Evolutionary conservation across 106 monocot genomes (phyloP), one percentile per base, ranked within the genome.

Genomic region (Cymbidium sinense): DNA sequence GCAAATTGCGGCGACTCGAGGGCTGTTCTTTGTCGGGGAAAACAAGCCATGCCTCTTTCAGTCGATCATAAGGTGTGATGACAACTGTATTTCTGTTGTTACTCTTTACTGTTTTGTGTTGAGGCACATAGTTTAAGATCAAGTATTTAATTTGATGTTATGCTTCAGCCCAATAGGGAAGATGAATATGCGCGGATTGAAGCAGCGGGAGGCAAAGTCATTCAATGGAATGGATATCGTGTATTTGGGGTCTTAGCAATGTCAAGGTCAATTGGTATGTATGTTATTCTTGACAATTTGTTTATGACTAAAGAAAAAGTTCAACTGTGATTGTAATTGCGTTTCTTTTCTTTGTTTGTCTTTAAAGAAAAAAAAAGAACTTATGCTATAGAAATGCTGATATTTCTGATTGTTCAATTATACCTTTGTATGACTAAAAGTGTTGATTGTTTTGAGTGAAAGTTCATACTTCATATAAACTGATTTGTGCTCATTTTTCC

Each of bases 1-100:
- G 88, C 95, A 30, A 95, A 93, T 34, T 93, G 96, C 83, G 96
- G 96, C n/a, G 96, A 96, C 87, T 96, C 96, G 10, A 89, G 96
- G 64, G 96, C 93, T 5, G 93, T 95, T 15, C 90, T 95, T 79
- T 90, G 88, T 67, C 88, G 95, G 72, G 92, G 93, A 61, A 95
- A 95, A 77, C 85, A 85, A 52, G 78, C 95, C 31, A 19, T 93
- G 69, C 81, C 95, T 81, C 64, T 95, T 25, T 93, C 95, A 43
- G 84, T 95, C 7, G 95, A 95, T 93, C 95, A 95, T 81, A 95
- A 95, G 77, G 95, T 89, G 83, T 70, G 89, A 65, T 2, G 20
- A 21, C 11, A 8, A n/a, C n/a, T 34, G 7, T 35, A 34, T 70
- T 44, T n/a, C n/a, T 19, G 11, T 30, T 34, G 33, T 51, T 9